Evolutionary conservation across 2,329 filamentous ascomycete genomes (phyloP).

Genomic region (Penicillium corylophilum): DNA sequence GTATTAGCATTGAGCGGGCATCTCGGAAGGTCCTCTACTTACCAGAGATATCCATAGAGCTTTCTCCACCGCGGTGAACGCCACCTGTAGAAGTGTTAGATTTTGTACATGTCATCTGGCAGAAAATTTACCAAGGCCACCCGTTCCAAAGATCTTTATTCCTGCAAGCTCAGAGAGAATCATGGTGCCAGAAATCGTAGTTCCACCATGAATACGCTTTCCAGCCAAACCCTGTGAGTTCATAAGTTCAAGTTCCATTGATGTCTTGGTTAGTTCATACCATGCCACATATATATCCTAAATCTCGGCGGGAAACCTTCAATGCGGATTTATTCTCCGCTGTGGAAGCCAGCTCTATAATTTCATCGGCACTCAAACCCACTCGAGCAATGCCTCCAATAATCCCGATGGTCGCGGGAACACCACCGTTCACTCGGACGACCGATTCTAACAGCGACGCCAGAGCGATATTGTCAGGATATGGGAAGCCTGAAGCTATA

Average conservation of each 20-base stretch:
- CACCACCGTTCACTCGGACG: conserved; percentile 74
- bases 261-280: conserved; percentile 46
- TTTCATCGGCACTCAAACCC: conserved; percentile 70
- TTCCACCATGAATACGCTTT: conserved; percentile 76
- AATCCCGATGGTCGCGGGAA: conserved; percentile 89
- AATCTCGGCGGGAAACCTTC: conserved; percentile 85
- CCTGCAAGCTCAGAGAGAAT: conserved; percentile 80
- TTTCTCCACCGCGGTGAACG: conserved; percentile 85
- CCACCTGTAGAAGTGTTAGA: conserved; percentile 54
- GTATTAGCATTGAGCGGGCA: conserved; percentile 5
- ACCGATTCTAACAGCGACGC: conserved; percentile 78
- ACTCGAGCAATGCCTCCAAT: conserved; percentile 79
- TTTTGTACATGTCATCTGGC: too few species aligned
- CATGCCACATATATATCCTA: conserved; percentile 76
- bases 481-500: conserved; percentile 59
- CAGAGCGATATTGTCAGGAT: conserved; percentile 70
- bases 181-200: conserved; percentile 92
- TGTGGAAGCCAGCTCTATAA: conserved; percentile 65
- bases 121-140: conserved; percentile 64
- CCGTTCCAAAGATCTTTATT: conserved; percentile 91
- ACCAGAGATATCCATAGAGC: conserved; percentile 82
- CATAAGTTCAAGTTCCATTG: conserved; percentile 2
- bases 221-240: conserved; percentile 59
- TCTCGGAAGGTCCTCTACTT: conserved; percentile 7
- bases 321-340: conserved; percentile 66